These are phyloP conservation scores for Sphaerobolus stellatus DNA, from an alignment of 1,284 basidiomycete species.

Conservation along the genomic window DNA sequence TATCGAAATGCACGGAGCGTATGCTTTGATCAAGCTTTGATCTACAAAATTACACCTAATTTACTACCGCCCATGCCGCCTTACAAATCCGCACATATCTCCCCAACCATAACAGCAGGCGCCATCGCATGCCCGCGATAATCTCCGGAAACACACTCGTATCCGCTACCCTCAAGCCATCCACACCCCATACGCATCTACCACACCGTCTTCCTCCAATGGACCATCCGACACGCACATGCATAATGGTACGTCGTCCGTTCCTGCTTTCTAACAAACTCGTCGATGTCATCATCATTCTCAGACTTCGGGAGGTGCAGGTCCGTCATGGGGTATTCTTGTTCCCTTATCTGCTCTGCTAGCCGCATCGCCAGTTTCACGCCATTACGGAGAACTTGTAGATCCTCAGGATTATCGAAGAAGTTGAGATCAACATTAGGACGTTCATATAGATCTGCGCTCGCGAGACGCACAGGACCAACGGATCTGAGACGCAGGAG, in stretches of 20 bases:
- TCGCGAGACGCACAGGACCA: conserved; percentile 32
- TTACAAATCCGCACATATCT: conserved; percentile 21
- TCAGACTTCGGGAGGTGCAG: conserved; percentile 28
- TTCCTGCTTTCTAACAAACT: conserved; percentile 25
- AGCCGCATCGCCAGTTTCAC: conserved; percentile 32
- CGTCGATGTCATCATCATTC: conserved; percentile 28
- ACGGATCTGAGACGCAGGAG: conserved; percentile 24
- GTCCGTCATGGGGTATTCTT: conserved; percentile 32
- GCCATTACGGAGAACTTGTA: conserved; percentile 23
- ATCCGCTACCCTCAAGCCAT: conserved; percentile 41
- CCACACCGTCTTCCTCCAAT: conserved; percentile 36
- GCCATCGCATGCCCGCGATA: conserved; percentile 37
- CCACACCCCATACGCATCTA: conserved; percentile 53
- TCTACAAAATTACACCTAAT: too few species aligned
- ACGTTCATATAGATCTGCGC: conserved; percentile 35
- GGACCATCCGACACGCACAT: conserved; percentile 30
- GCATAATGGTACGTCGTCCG: conserved; percentile 38
- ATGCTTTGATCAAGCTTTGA: too few species aligned
- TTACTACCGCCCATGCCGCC: too few species aligned
- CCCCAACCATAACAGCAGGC: conserved; percentile 18
- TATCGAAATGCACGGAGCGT: too few species aligned
- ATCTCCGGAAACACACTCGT: conserved; percentile 40
- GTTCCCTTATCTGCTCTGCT: conserved; percentile 27
- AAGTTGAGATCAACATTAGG: conserved; percentile 41
- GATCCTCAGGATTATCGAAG: conserved; percentile 34